Percentiles rank a stretch among this genome's conserved stretches.
phyloP scores from a whole-genome alignment of 371 early-diverging fungal genomes.

The Zopfochytrium polystomum region DNA sequence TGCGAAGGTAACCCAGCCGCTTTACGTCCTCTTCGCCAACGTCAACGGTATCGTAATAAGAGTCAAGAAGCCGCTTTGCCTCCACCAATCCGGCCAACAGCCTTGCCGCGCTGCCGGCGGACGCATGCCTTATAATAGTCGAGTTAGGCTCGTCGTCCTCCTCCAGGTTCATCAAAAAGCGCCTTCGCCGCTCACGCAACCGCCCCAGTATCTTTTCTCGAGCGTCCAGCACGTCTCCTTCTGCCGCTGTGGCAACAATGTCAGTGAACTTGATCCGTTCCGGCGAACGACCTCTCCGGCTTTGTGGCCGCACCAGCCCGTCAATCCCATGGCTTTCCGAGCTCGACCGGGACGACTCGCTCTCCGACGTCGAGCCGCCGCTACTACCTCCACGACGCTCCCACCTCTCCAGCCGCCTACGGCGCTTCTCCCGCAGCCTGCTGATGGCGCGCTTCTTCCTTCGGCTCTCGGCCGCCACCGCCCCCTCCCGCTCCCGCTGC shows the following conservation, averaged over 20 bases:
- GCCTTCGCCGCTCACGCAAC: neutral
- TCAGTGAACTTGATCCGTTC: neutral
- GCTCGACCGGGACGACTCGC: too few relatives aligned
- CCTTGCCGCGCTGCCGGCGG: slow-evolving; percentile 8
- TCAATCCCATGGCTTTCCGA: too few relatives aligned
- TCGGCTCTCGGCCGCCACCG: too few relatives aligned
- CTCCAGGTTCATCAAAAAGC: neutral
- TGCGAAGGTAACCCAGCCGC: neutral
- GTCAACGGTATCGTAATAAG: slow-evolving; percentile 15
- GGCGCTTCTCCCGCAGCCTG: too few relatives aligned
- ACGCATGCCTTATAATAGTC: neutral
- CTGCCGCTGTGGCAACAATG: neutral
- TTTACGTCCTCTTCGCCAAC: slow-evolving; percentile 5
- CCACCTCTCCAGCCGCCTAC: neutral
- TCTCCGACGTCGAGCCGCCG: too few relatives aligned
- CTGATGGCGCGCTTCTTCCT: too few relatives aligned
- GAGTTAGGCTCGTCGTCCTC: neutral
- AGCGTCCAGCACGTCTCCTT: neutral
- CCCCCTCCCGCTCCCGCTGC: too few relatives aligned
- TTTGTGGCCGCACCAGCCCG: too few relatives aligned
- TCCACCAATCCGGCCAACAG: slow-evolving; percentile 6
- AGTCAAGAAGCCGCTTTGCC: slow-evolving; percentile 11
- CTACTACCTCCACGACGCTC: neutral
- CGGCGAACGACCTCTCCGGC: neutral
- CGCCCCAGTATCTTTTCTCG: neutral